A percentile compares a stretch with the other conserved stretches of the same genome.
Conservation (phyloP, 2,329 filamentous ascomycete genomes). For the Geosmithia morbida region DNA sequence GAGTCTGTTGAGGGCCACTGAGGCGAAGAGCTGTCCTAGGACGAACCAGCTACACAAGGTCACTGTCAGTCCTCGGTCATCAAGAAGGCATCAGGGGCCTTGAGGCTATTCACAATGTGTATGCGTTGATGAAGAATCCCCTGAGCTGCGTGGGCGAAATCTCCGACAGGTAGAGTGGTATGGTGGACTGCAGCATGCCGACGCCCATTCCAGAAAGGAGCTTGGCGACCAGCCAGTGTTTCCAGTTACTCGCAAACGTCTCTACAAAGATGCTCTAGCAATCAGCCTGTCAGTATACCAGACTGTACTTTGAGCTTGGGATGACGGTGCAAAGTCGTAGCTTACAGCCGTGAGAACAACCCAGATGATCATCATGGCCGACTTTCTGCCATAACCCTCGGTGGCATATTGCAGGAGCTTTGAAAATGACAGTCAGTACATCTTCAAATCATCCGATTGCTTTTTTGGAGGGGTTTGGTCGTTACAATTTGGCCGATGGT, state of each 20-base stretch:
- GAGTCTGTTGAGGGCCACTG: constrained; percentile 22
- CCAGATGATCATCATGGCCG: constrained; percentile 19
- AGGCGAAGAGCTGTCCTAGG: constrained; percentile 24
- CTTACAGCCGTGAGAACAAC: constrained; percentile 13
- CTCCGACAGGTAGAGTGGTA: constrained; percentile 24
- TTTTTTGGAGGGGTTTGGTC: neutral
- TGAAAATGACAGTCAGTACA: constrained; percentile 1
- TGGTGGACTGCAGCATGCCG: constrained; percentile 22
- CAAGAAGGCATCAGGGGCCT: neutral
- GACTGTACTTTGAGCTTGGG: neutral
- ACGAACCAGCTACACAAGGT: constrained; percentile 21
- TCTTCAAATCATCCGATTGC: neutral
- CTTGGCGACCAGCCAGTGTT: constrained; percentile 21
- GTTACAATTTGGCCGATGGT: constrained; percentile 11
- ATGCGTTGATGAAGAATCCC: constrained; percentile 21
- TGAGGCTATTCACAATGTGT: constrained; percentile 16
- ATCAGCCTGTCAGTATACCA: constrained; percentile 4
- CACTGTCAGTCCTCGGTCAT: neutral
- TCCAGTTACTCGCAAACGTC: constrained; percentile 18
- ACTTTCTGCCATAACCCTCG: constrained; percentile 19
- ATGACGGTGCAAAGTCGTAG: neutral
- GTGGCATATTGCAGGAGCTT: constrained; percentile 17
- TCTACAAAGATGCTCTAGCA: constrained; percentile 8
- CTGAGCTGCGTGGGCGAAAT: constrained; percentile 21
- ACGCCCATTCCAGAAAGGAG: constrained; percentile 18